Evolutionary conservation across 352 stramenopile species (phyloP).

Genomic region (Saprolegnia diclina): DNA sequence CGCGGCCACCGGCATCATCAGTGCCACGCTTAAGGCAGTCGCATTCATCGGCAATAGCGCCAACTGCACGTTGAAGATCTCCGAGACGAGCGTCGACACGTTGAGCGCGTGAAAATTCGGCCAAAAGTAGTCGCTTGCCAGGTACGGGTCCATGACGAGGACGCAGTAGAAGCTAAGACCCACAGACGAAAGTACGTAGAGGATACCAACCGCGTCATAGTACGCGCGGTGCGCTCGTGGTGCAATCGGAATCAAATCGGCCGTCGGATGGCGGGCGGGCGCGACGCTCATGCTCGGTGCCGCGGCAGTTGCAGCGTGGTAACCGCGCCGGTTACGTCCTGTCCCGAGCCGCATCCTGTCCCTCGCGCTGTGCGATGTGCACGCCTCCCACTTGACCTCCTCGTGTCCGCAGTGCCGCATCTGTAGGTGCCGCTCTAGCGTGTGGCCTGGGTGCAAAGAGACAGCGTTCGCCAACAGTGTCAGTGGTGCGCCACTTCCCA

Average conservation of each 20-base stretch:
- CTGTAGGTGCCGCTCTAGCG: too few relatives aligned
- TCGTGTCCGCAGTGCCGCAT: too few relatives aligned
- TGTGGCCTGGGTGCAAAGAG: too few relatives aligned
- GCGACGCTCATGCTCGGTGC: too few relatives aligned
- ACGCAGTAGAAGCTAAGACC: slow-evolving; percentile 6
- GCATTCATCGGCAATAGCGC: not conserved
- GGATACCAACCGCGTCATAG: not conserved
- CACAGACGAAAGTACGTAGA: not conserved
- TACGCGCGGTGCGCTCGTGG: not conserved
- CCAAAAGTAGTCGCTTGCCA: slow-evolving; percentile 18
- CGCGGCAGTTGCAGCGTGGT: too few relatives aligned
- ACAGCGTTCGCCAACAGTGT: too few relatives aligned
- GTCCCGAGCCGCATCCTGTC: too few relatives aligned
- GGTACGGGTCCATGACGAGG: not conserved
- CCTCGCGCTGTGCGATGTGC: too few relatives aligned
- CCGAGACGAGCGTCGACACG: not conserved
- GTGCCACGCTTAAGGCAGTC: too few relatives aligned
- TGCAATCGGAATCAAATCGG: not conserved
- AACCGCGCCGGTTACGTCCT: too few relatives aligned
- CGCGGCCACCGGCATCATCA: not conserved
- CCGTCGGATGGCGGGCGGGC: not conserved
- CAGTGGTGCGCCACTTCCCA: too few relatives aligned
- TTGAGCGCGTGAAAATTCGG: not conserved
- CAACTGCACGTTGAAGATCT: slow-evolving; percentile 1
- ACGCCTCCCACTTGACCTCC: too few relatives aligned